Evolutionary conservation across 2,329 filamentous ascomycete species (phyloP), one percentile per base, ranked within the genome.

Genomic region (Ceratocystis huliohia): DNA sequence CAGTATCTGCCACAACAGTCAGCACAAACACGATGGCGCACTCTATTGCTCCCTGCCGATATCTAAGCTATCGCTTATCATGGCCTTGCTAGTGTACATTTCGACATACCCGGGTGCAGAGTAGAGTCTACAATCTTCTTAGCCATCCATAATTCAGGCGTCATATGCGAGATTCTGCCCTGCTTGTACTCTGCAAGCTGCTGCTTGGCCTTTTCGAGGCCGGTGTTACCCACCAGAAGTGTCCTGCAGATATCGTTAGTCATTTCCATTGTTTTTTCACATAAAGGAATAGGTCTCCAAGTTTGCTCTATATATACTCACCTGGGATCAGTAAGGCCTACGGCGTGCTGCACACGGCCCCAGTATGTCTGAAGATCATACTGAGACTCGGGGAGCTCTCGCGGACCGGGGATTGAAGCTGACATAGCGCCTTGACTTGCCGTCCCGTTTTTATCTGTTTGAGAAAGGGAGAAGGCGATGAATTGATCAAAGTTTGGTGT

Each of bases 61-160:
- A 37, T 56, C 48, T 28, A 48, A 22, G 37, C 30, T 2, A n/a
- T 5, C 37, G 17, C 33, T n/a, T 48, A 33, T 25, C 41, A 22
- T 28, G 30, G 13, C 4, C 20, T 6, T 8, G 50, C 33, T 6
- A 22, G 61, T 63, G 30, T 5, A 22, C 17, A 17, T 37, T 5
- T 59, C 30, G 65, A 69, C 81, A 70, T 84, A 95, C 91, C 91
- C 70, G 94, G 94, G 75, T 99, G 94, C 70, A 99, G 78, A 15
- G 94, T 99, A 69, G 94, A 93, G 76, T 99, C 94, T 66, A 97
- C 89, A 70, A 96, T 86, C 81, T 96, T 96, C 83, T 99, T 99
- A 57, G 94, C 94, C 69, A 84, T 80, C 94, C 94, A 99, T 72
- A 99, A 78, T 72, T 96, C 89, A 1, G 90, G 87, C 20, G 87